These are phyloP conservation scores for Thraustochytrium striatum DNA, from an alignment of 352 stramenopile genomes.

Conservation along the genomic window DNA sequence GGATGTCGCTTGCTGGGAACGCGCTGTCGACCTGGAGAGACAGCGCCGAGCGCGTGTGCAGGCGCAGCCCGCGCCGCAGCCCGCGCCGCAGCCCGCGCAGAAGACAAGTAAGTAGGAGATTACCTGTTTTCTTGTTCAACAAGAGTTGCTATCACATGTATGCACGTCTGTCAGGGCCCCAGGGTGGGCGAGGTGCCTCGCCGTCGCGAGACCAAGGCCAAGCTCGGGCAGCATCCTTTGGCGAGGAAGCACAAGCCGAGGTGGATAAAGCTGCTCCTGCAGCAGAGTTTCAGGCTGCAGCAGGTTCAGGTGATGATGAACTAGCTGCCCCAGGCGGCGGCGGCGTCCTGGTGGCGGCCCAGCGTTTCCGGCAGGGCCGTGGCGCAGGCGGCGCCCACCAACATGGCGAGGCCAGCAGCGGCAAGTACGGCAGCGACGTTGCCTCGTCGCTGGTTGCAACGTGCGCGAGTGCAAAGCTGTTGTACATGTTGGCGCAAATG, in stretches of 20 bases:
- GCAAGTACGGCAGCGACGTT: slow-evolving; percentile 20
- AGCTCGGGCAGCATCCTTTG: no score
- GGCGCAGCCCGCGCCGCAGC: no score
- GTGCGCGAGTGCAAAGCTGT: slow-evolving; percentile 18
- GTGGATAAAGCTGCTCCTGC: no score
- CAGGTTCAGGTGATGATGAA: no score
- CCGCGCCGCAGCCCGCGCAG: no score
- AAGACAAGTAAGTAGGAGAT: background rate
- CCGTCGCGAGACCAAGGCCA: no score
- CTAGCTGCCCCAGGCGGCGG: no score
- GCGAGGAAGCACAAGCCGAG: no score
- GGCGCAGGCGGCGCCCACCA: background rate
- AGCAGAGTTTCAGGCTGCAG: no score
- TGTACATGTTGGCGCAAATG: slow-evolving; percentile 12
- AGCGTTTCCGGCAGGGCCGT: slow-evolving; percentile 4
- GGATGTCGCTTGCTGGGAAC: background rate
- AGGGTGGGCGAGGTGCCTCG: no score
- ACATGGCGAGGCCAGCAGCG: slow-evolving; percentile 3
- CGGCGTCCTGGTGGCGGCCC: no score
- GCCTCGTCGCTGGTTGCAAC: background rate
- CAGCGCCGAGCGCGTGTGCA: no score
- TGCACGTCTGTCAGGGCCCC: background rate
- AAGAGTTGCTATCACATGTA: background rate
- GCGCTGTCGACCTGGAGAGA: background rate
- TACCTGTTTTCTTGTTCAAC: background rate